Conservation (phyloP, 192 early-diverging fungal genomes). For the Coemansia reversa region DNA sequence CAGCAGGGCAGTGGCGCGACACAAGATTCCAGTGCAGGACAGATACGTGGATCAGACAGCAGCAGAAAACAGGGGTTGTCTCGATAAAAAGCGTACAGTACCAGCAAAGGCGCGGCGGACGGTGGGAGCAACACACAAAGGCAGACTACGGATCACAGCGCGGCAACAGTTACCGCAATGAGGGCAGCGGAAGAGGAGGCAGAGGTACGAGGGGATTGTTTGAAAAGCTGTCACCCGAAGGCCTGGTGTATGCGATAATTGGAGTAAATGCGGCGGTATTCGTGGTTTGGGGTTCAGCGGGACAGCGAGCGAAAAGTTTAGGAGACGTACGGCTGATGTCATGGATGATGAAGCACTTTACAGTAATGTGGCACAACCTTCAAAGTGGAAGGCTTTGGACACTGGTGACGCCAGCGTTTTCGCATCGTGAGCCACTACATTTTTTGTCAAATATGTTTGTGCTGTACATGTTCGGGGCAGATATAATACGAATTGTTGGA, state of each 20-base stretch:
- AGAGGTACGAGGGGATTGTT: neutral
- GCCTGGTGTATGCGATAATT: slow-evolving; percentile 31
- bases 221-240: slow-evolving; percentile 26
- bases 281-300: slow-evolving; percentile 32
- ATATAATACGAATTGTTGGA: slow-evolving; percentile 35
- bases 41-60: neutral
- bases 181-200: no score
- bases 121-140: slow-evolving; percentile 51
- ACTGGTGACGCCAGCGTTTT: slow-evolving; percentile 53
- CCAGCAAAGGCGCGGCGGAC: slow-evolving; percentile 39
- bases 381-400: slow-evolving; percentile 47
- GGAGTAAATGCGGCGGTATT: slow-evolving; percentile 42
- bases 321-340: slow-evolving; percentile 16
- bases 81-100: slow-evolving; percentile 10
- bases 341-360: slow-evolving; percentile 44
- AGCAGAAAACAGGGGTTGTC: neutral
- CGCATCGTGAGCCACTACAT: slow-evolving; percentile 47
- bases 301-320: slow-evolving; percentile 12
- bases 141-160: slow-evolving; percentile 41
- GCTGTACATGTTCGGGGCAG: slow-evolving; percentile 44
- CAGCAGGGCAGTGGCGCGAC: neutral
- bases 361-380: slow-evolving; percentile 31
- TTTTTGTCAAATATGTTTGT: slow-evolving; percentile 53
- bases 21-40: neutral
- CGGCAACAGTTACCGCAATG: slow-evolving; percentile 37